Evolutionary conservation across 306 rosid species (phyloP).

Genomic region (Neltuma alba): DNA sequence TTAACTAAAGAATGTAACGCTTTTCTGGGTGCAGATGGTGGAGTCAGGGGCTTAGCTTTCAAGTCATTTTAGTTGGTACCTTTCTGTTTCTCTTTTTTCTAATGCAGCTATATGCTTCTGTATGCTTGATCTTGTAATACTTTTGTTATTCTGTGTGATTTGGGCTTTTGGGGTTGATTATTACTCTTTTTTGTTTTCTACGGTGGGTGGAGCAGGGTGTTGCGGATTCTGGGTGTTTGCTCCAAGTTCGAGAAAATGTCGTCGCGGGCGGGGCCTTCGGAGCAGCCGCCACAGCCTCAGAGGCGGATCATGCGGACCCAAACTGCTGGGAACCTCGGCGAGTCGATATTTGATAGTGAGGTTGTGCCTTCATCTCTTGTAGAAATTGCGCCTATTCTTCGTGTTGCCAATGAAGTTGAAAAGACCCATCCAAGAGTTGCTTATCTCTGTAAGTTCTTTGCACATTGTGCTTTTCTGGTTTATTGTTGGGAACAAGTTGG

Average conservation of each 20-base stretch:
- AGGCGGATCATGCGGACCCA: slow-evolving; percentile 87
- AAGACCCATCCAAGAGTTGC: slow-evolving; percentile 92
- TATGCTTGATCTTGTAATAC: background rate
- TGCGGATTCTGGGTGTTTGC: slow-evolving; percentile 33
- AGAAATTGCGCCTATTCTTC: slow-evolving; percentile 94
- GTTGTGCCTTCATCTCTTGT: slow-evolving; percentile 94
- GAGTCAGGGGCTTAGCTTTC: slow-evolving; percentile 19
- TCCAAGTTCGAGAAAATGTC: slow-evolving; percentile 53
- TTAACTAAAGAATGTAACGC: background rate
- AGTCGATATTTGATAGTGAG: slow-evolving; percentile 83
- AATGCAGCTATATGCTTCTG: background rate
- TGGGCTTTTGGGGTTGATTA: background rate
- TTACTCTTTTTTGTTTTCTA: background rate
- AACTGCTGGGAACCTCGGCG: slow-evolving; percentile 92
- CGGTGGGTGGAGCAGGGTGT: background rate
- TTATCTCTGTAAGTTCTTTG: slow-evolving; percentile 76
- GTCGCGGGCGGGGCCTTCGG: slow-evolving; percentile 62
- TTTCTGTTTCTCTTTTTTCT: background rate
- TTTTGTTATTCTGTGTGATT: background rate
- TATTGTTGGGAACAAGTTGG: background rate
- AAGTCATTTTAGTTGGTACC: slow-evolving; percentile 29
- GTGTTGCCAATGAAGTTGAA: slow-evolving; percentile 98
- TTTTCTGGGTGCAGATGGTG: slow-evolving; percentile 23
- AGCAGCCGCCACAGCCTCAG: slow-evolving; percentile 64
- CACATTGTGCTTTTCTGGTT: background rate